Percentiles rank a stretch among this genome's conserved stretches.
These are phyloP conservation scores for Cytospora leucostoma DNA, from an alignment of 2,329 filamentous ascomycete genomes.

Conservation along the genomic window DNA sequence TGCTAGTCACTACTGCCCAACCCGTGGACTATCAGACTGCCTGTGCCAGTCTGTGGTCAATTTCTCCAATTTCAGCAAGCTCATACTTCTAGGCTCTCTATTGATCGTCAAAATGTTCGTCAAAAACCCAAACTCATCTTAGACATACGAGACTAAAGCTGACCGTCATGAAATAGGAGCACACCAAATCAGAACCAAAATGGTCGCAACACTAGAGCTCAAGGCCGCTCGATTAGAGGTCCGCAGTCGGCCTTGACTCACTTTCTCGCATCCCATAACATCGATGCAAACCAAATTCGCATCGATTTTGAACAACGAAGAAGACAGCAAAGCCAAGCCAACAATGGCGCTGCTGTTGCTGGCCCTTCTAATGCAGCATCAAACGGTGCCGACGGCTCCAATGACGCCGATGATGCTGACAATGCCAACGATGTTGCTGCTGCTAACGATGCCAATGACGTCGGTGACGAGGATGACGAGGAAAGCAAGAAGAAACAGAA, in stretches of 20 bases:
- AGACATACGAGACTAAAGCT: background rate
- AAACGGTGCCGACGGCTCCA: slow-evolving; percentile 29
- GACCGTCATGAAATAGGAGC: slow-evolving; percentile 4
- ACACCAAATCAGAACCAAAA: slow-evolving; percentile 31
- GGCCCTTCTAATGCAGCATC: slow-evolving; percentile 25
- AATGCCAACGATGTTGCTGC: slow-evolving; percentile 28
- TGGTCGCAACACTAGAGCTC: slow-evolving; percentile 11
- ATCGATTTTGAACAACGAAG: slow-evolving; percentile 49
- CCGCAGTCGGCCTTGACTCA: slow-evolving; percentile 55
- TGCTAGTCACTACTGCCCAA: background rate
- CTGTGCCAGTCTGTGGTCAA: background rate
- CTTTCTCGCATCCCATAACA: slow-evolving; percentile 67
- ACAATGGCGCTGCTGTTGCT: slow-evolving; percentile 36
- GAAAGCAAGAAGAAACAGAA: slow-evolving; percentile 49
- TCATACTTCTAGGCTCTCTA: background rate
- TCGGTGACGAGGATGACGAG: slow-evolving; percentile 25
- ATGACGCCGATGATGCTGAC: slow-evolving; percentile 23
- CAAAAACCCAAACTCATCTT: background rate
- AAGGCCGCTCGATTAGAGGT: slow-evolving; percentile 25
- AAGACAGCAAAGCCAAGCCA: slow-evolving; percentile 42
- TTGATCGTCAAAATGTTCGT: slow-evolving; percentile 7
- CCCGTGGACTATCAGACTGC: background rate
- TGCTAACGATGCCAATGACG: slow-evolving; percentile 31
- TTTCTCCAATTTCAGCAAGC: background rate
- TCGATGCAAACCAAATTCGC: slow-evolving; percentile 61